Evolutionary conservation across 768 basidiomycete genomes (phyloP), one percentile per base, ranked within the genome.

Genomic region (Termitomyces sp.): DNA sequence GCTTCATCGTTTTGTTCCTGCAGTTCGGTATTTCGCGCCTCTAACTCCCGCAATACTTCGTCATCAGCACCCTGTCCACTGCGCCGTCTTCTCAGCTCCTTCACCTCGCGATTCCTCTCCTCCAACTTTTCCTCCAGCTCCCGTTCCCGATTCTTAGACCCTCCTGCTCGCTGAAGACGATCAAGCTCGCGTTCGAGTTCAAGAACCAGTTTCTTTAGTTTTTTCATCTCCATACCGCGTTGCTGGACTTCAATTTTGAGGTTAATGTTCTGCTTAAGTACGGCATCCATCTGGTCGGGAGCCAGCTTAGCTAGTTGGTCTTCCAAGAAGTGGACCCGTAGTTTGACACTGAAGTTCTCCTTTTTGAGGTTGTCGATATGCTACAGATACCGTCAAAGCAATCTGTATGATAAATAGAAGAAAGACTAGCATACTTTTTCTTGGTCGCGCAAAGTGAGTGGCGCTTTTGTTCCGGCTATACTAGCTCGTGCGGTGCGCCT

Each of bases 321-420:
- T 70, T 98, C 92, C 42, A 97, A 82, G 68, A 97, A 96, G 67
- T 97, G 94, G 3, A 98, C 91, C 57, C 94, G 91, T 51, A 98
- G 82, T 70, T 98, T 97, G 68, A 99, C 86, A 66, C 88, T 89
- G 70, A 98, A 98, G 77, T 96, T 96, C 70, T 98, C 95, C 70
- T 95, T 97, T 76, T 96, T 94, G 65, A 94, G 83, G 59, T 85
- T 86, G 72, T 98, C 94, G 67, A 97, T 92, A 70, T 95, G 91
- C 95, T 98, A 44, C 19, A 50, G 35, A 39, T 37, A 25, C 49
- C 35, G 25, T 56, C 40, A 28, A 48, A 27, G 56, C 27, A 45
- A 45, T 42, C 44, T 43, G 16, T 37, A 25, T 3, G 5, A 21
- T 19, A 39, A 39, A 14, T 8, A 40, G 45, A 37, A 54, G 17